phyloP scores from a whole-genome alignment of 1,284 basidiomycete genomes.

The Trametes hirsuta region DNA sequence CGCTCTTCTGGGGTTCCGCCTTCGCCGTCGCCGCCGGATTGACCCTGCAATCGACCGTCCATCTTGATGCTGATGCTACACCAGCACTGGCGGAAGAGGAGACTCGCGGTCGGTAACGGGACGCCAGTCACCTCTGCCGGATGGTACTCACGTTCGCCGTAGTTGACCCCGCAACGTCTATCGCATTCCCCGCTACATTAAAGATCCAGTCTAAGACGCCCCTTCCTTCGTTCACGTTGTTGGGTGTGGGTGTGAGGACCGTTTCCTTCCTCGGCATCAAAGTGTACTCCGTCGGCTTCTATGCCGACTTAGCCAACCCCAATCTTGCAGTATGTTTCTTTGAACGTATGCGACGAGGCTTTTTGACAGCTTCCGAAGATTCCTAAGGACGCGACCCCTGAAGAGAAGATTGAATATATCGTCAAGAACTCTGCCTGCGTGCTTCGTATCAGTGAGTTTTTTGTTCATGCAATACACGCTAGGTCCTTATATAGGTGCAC shows the following conservation, averaged over 20 bases:
- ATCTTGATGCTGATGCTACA: constrained; percentile 41
- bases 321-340: constrained; percentile 54
- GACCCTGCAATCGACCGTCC: constrained; percentile 35
- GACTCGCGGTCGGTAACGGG: constrained; percentile 27
- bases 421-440: constrained; percentile 71
- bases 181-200: constrained; percentile 70
- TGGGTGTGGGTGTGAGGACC: constrained; percentile 83
- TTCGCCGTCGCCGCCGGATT: constrained; percentile 40
- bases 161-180: constrained; percentile 74
- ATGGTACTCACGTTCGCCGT: constrained; percentile 10
- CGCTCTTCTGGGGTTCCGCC: constrained; percentile 36
- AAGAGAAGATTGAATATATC: constrained; percentile 73
- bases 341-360: not conserved
- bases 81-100: constrained; percentile 23
- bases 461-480: not conserved
- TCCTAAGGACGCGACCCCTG: constrained; percentile 51
- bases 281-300: constrained; percentile 87
- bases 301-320: constrained; percentile 73
- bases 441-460: constrained; percentile 62
- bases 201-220: constrained; percentile 62
- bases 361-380: constrained; percentile 38
- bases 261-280: constrained; percentile 84
- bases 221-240: constrained; percentile 63
- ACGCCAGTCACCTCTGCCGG: not conserved
- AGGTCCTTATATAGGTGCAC: not conserved